A percentile compares a stretch with the other conserved stretches of the same genome.
These are phyloP conservation scores for Torulaspora maleeae DNA, from an alignment of 805 yeast species.

Conservation along the genomic window DNA sequence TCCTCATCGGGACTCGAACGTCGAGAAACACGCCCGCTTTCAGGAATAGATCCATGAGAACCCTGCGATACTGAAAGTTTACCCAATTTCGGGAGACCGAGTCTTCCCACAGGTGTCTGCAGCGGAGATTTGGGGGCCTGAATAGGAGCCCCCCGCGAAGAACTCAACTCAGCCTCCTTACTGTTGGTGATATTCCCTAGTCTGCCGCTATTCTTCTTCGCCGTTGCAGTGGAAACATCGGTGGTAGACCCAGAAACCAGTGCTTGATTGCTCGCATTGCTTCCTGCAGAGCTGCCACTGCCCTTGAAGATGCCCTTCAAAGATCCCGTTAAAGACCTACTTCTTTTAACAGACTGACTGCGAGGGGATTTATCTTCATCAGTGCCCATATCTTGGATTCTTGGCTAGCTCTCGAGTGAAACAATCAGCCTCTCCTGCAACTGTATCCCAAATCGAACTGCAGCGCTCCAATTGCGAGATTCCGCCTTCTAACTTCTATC, in stretches of 20 bases:
- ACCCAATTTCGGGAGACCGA: slow-evolving; percentile 18
- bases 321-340: slow-evolving; percentile 28
- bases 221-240: slow-evolving; percentile 6
- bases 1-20: slow-evolving; percentile 25
- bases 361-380: slow-evolving; percentile 10
- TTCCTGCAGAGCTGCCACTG: not conserved
- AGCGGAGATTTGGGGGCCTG: slow-evolving; percentile 10
- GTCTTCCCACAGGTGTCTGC: slow-evolving; percentile 18
- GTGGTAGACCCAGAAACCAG: not conserved
- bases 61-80: slow-evolving; percentile 20
- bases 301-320: slow-evolving; percentile 24
- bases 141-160: slow-evolving; percentile 16
- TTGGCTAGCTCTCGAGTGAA: slow-evolving; percentile 41
- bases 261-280: not conserved
- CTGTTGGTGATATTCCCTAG: slow-evolving; percentile 13
- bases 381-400: slow-evolving; percentile 4
- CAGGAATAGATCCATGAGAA: slow-evolving; percentile 13
- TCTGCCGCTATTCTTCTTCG: slow-evolving; percentile 11
- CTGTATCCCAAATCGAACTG: not conserved
- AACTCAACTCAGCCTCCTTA: slow-evolving; percentile 26
- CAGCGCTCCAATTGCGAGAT: not conserved
- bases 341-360: slow-evolving; percentile 15
- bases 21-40: slow-evolving; percentile 16
- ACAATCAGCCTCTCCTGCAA: not conserved
- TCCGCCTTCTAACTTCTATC: not conserved